Evolutionary conservation across 768 basidiomycete genomes (phyloP).

Genomic region (Lactifluus rugatus): DNA sequence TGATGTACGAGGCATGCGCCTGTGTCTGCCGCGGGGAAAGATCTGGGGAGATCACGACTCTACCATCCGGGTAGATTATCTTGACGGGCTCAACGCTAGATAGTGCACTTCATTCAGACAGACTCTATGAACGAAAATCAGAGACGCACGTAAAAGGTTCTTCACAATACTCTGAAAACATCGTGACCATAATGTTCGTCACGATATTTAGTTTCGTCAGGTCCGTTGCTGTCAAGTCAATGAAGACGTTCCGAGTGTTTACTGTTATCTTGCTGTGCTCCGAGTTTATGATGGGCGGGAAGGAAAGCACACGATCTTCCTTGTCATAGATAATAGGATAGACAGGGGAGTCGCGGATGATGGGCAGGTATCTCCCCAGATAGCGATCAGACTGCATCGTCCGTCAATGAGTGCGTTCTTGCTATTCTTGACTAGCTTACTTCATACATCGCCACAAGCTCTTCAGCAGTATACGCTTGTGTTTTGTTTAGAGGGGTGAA

Average conservation of each 20-base stretch:
- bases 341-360: conserved; percentile 90
- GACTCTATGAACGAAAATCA: conserved; percentile 1
- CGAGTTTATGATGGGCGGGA: conserved; percentile 98
- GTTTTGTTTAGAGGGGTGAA: conserved; percentile 81
- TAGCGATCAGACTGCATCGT: conserved; percentile 76
- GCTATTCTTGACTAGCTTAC: conserved; percentile 33
- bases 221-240: conserved; percentile 95
- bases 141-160: conserved; percentile 79
- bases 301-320: conserved; percentile 78
- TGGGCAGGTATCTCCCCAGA: conserved; percentile 76
- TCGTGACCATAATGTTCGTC: conserved; percentile 87
- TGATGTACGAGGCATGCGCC: conserved; percentile 85
- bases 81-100: conserved; percentile 87
- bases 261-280: conserved; percentile 95
- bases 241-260: conserved; percentile 88
- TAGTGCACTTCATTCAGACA: background rate
- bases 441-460: conserved; percentile 91
- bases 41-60: conserved; percentile 68
- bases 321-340: conserved; percentile 97
- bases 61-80: conserved; percentile 70
- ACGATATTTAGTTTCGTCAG: conserved; percentile 95
- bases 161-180: conserved; percentile 96
- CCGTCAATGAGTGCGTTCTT: background rate
- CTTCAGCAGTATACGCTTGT: conserved; percentile 72
- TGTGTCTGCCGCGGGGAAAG: conserved; percentile 60